A percentile compares a stretch with the other conserved stretches of the same genome.
Evolutionary conservation across 371 early-diverging fungal genomes (phyloP).

Genomic region (Mucor lusitanicus): DNA sequence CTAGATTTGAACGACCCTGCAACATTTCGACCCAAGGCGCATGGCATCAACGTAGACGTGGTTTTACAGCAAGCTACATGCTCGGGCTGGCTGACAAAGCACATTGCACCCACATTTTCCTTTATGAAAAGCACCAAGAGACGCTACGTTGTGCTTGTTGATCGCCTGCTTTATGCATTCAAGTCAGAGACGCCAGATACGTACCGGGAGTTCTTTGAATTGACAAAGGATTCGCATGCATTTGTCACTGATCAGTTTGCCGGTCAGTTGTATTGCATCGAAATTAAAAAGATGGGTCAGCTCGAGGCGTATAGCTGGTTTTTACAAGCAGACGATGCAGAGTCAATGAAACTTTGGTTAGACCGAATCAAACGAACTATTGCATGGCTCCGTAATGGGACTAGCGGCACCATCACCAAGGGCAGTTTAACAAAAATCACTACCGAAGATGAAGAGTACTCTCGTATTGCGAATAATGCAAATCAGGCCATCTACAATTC

Average conservation of each 20-base stretch:
- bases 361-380: conserved; percentile 33
- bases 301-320: conserved; percentile 25
- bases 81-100: conserved; percentile 37
- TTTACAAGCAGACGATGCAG: conserved; percentile 33
- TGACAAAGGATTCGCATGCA: conserved; percentile 32
- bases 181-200: conserved; percentile 30
- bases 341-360: conserved; percentile 40
- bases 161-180: conserved; percentile 38
- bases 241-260: conserved; percentile 40
- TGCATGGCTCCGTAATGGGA: conserved; percentile 12
- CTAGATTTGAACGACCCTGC: conserved; percentile 12
- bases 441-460: conserved; percentile 25
- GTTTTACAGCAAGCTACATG: conserved; percentile 25
- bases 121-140: conserved; percentile 32
- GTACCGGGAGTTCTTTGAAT: conserved; percentile 37
- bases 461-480: not conserved
- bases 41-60: conserved; percentile 11
- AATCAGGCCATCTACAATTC: not conserved
- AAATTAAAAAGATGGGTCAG: conserved; percentile 28
- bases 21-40: conserved; percentile 4
- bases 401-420: not conserved
- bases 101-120: conserved; percentile 35
- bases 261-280: conserved; percentile 35
- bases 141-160: conserved; percentile 36
- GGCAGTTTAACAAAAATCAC: conserved; percentile 6